Evolutionary conservation across 192 early-diverging fungal genomes (phyloP).

Genomic region (Coemansia sp.): DNA sequence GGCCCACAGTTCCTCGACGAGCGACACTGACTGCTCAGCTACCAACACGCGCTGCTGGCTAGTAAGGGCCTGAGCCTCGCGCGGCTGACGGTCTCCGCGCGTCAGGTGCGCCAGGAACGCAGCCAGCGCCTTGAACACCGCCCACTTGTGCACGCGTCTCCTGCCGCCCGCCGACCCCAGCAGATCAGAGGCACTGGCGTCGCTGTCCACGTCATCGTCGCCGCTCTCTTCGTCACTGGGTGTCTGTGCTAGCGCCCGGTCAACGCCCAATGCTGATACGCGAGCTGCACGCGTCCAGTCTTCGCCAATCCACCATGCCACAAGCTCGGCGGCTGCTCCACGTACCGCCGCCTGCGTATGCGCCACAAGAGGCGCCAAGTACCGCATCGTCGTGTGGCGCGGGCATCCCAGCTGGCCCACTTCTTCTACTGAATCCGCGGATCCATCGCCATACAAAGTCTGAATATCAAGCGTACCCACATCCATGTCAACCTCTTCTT

Average conservation of each 20-base stretch:
- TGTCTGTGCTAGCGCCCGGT: background rate
- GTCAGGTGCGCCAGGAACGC: constrained; percentile 43
- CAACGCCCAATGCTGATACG: constrained; percentile 26
- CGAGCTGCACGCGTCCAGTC: constrained; percentile 51
- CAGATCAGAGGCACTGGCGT: constrained; percentile 9
- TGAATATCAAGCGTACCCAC: constrained; percentile 12
- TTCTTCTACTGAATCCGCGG: background rate
- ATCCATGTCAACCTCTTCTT: background rate
- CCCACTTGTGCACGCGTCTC: constrained; percentile 22
- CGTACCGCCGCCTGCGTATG: constrained; percentile 70
- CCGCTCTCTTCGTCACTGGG: background rate
- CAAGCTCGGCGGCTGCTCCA: constrained; percentile 65
- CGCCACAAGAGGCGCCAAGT: constrained; percentile 71
- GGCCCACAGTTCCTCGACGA: constrained; percentile 48
- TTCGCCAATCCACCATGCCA: constrained; percentile 55
- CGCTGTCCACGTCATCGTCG: constrained; percentile 21
- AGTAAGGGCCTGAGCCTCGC: background rate
- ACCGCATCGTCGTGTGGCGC: constrained; percentile 54
- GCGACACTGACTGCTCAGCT: constrained; percentile 37
- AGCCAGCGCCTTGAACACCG: constrained; percentile 33
- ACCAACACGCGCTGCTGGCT: constrained; percentile 28
- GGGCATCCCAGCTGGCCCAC: constrained; percentile 61
- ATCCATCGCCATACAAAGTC: constrained; percentile 21
- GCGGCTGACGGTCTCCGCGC: constrained; percentile 6
- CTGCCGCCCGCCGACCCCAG: constrained; percentile 7